Evolutionary conservation across 345 rosid genomes (phyloP), one percentile per base, ranked within the genome.

Genomic region (Pistacia vera): DNA sequence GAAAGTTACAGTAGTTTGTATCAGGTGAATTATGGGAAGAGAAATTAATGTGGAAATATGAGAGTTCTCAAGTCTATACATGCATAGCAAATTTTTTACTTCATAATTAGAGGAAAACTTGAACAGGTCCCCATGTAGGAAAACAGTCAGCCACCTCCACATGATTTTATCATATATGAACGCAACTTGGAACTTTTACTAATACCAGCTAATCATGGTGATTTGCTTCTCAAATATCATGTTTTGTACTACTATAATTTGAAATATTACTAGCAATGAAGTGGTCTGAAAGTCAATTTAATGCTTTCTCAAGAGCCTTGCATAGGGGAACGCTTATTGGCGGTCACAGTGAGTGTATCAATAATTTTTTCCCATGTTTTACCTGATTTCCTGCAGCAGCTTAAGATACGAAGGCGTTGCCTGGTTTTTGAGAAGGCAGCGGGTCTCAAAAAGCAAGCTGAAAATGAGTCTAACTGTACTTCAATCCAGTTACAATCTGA

Each of bases 331-430:
- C 14, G 44, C 44, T 61, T n/a, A 9, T 71, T 49, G 49, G 72
- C 51, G 1, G 36, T 11, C 66, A 36, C n/a, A 11, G 48, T 10
- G 61, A 25, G 8, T 57, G 28, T 38, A 30, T 66, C 48, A 22
- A 46, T 60, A 20, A 41, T 57, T 60, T 25, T n/a, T 70, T 11
- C 61, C 30, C 28, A 59, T 68, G 36, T 36, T 81, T 74, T 28
- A 3, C 13, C n/a, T 62, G 64, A 57, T 78, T 22, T 75, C 54
- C 68, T 68, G 81, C 80, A 85, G 88, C 92, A 87, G 82, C 70
- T 76, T 76, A 82, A 87, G 69, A 79, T 85, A 70, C 83, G 90
- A 46, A 81, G 91, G 66, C 87, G 92, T 35, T 88, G 90, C 82
- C 83, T 91, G 73, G 78, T 82, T 73, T 90, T 81, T 86, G 93